Evolutionary conservation across 2,329 filamentous ascomycete genomes (phyloP).

Genomic region (Xylaria sp.): DNA sequence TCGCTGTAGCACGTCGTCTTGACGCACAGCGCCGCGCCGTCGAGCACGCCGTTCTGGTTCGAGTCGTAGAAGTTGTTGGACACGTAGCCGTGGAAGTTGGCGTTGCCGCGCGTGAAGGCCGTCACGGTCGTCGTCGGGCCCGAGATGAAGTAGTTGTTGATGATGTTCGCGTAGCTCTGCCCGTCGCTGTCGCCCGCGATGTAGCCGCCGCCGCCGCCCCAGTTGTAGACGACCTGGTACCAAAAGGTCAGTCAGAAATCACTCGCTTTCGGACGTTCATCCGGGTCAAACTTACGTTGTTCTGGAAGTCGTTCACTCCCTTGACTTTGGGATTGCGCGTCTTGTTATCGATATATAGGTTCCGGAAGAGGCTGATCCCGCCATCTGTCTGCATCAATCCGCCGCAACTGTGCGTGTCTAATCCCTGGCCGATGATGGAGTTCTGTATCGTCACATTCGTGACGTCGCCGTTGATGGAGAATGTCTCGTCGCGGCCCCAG

Average conservation of each 20-base stretch:
- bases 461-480: conserved; percentile 60
- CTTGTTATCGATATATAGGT: conserved; percentile 68
- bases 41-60: conserved; percentile 60
- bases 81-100: conserved; percentile 45
- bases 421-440: conserved; percentile 64
- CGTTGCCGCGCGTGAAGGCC: conserved; percentile 64
- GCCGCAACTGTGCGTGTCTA: conserved; percentile 64
- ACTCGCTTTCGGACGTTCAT: not conserved
- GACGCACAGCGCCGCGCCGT: conserved; percentile 58
- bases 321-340: conserved; percentile 68
- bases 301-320: conserved; percentile 65
- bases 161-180: conserved; percentile 61
- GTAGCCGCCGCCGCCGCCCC: conserved; percentile 64
- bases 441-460: conserved; percentile 64
- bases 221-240: conserved; percentile 63
- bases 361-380: conserved; percentile 63
- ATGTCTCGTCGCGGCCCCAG: conserved; percentile 68
- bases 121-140: conserved; percentile 62
- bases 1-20: conserved; percentile 58
- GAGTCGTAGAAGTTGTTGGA: conserved; percentile 64
- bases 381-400: conserved; percentile 63
- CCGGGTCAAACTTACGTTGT: conserved; percentile 48
- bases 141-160: conserved; percentile 68
- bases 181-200: conserved; percentile 63
- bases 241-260: not conserved